phyloP scores from a whole-genome alignment of 371 early-diverging fungal genomes.

The Nosema muscidifuracis region DNA sequence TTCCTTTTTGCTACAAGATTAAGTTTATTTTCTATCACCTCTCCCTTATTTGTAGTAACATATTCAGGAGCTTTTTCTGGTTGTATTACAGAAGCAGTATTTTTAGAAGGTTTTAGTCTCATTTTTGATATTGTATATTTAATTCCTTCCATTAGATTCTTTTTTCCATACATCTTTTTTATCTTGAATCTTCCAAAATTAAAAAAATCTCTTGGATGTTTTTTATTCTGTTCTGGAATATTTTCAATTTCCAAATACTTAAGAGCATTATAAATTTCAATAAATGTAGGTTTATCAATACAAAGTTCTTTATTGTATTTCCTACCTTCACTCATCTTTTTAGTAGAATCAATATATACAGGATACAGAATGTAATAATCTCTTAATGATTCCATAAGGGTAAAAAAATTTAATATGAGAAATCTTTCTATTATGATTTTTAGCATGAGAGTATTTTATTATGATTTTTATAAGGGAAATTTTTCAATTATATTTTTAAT shows the following conservation, averaged over 20 bases:
- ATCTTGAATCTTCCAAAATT: constrained; percentile 43
- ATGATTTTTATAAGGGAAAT: no score
- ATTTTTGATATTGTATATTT: constrained; percentile 15
- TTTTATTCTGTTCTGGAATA: constrained; percentile 31
- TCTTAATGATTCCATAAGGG: neutral
- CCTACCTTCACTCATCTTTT: constrained; percentile 32
- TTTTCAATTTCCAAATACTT: constrained; percentile 35
- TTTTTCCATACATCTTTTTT: constrained; percentile 39
- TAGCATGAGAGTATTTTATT: no score
- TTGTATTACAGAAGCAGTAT: neutral
- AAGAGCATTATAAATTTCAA: constrained; percentile 44
- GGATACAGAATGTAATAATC: constrained; percentile 50
- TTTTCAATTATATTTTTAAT: no score
- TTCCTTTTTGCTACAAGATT: constrained; percentile 43
- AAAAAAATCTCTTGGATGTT: constrained; percentile 43
- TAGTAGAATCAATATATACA: constrained; percentile 37
- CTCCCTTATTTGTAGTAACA: constrained; percentile 20
- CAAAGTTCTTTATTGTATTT: constrained; percentile 39
- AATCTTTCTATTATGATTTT: no score
- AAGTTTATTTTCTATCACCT: constrained; percentile 40
- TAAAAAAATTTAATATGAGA: neutral
- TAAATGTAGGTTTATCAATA: constrained; percentile 16
- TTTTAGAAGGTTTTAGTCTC: neutral
- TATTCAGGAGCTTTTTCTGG: neutral
- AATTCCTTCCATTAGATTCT: constrained; percentile 28